Base-by-base conservation (phyloP, 805 yeast genomes). In the Nakazawaea wickerhamii region DNA sequence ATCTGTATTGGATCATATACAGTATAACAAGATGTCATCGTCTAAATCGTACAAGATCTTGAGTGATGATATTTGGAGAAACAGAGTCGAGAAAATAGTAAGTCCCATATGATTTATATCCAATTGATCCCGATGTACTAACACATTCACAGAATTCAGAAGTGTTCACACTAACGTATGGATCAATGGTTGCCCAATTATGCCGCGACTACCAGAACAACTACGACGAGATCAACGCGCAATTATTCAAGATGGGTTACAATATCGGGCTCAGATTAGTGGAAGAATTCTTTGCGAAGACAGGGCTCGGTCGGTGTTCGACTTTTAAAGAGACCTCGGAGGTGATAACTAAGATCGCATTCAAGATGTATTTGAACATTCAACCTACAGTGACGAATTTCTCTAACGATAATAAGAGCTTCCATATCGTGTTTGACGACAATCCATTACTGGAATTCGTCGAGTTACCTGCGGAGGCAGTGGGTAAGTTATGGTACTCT, bases 391-490 rank as follows among this genome's bases (percentile, higher is more conserved):
- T 86, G 4, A 73, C 80, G 30, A 81, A 79, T 58, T 88, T 95
- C 95, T 68, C 88, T 2, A 57, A 68, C 2, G 96, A 86, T 55
- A 79, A 77, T 42, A 84, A 82, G 54, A 73, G 81, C 40, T 91
- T 88, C 60, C 76, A 84, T 37, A 65, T 91, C 28, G 66, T 85
- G 2, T 61, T 91, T 18, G 76, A 73, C 13, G 97, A 91, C 43
- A 93, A 93, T 57, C 98, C 98, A 23, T 70, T 93, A 51, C 84
- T 93, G 9, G 97, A 91, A 58, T 93, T 90, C 67, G 99, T 93
- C 3, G 98, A 93, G 60, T 70, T 93, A 37, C 97, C 97, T 0
- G 81, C 76, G 57, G 95, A 84, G 53, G 80, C 88, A 4, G 60
- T 67, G 44, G 75, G 74, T 49, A 87, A 84, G 54, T 67, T 93